Conservation (phyloP, 768 basidiomycete genomes). For the Lactarius psammicola region DNA sequence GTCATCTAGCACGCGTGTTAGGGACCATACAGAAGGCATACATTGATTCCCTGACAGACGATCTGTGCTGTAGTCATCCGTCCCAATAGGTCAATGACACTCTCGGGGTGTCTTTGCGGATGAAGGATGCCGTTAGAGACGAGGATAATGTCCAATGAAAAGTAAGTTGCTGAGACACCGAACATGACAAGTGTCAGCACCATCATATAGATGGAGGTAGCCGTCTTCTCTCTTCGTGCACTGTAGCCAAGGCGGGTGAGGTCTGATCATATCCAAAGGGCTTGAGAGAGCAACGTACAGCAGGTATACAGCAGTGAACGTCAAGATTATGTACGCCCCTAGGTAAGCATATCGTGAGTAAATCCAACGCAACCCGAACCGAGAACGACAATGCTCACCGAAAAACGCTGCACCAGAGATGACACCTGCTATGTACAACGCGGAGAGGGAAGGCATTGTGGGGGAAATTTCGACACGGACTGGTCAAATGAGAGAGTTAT, state of each 20-base stretch:
- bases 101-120: constrained; percentile 11
- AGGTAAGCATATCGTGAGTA: background rate
- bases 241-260: background rate
- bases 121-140: constrained; percentile 13
- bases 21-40: constrained; percentile 1
- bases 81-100: constrained; percentile 1
- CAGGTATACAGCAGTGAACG: constrained; percentile 14
- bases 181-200: constrained; percentile 23
- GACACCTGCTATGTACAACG: constrained; percentile 5
- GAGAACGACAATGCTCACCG: constrained; percentile 8
- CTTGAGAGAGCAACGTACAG: constrained; percentile 12
- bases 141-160: constrained; percentile 10
- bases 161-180: constrained; percentile 10
- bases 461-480: background rate
- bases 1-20: background rate
- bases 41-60: constrained; percentile 13
- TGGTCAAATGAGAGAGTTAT: background rate
- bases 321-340: constrained; percentile 18
- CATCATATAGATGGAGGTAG: constrained; percentile 6
- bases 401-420: constrained; percentile 11
- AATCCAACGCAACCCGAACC: background rate
- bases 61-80: background rate
- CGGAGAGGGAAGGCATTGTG: constrained; percentile 9
- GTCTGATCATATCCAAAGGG: background rate
- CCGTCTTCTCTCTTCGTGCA: constrained; percentile 13